Evolutionary conservation across 164 flowering plant species (phyloP).

Genomic region (Berberis thunbergii): DNA sequence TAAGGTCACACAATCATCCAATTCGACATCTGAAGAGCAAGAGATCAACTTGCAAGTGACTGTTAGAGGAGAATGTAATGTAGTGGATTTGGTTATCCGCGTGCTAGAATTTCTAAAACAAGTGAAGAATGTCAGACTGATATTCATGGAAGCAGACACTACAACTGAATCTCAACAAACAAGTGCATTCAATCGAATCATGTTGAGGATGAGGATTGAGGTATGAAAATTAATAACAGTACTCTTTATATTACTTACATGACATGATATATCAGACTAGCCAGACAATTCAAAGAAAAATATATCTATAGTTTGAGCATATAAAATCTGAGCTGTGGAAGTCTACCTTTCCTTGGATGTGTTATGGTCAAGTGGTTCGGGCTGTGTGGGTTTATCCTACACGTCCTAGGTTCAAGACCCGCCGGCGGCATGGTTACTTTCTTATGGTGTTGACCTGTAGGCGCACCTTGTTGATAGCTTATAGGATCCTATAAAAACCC

Average conservation of each 20-base stretch:
- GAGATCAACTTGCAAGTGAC: slow-evolving; percentile 34
- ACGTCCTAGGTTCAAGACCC: no score
- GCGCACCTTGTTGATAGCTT: no score
- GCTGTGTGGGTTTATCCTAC: no score
- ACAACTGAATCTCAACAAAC: slow-evolving; percentile 13
- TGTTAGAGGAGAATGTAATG: slow-evolving; percentile 23
- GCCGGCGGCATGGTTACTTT: no score
- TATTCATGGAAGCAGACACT: slow-evolving; percentile 35
- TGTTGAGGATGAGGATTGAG: slow-evolving; percentile 35
- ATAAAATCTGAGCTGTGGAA: background rate
- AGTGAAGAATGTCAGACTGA: slow-evolving; percentile 26
- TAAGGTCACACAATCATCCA: slow-evolving; percentile 17
- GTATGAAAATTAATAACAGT: slow-evolving; percentile 11
- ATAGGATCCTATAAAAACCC: no score
- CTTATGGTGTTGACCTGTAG: no score
- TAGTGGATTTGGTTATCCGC: slow-evolving; percentile 27
- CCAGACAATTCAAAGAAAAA: background rate
- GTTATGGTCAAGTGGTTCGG: no score
- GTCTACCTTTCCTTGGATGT: background rate
- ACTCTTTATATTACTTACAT: background rate
- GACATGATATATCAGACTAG: background rate
- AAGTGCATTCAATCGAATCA: slow-evolving; percentile 12
- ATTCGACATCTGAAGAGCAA: slow-evolving; percentile 30
- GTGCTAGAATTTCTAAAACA: slow-evolving; percentile 48
- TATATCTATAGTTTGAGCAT: background rate